Evolutionary conservation across 495 filamentous ascomycete genomes (phyloP), one percentile per base, ranked within the genome.

Genomic region (Trichoderma erinaceum): DNA sequence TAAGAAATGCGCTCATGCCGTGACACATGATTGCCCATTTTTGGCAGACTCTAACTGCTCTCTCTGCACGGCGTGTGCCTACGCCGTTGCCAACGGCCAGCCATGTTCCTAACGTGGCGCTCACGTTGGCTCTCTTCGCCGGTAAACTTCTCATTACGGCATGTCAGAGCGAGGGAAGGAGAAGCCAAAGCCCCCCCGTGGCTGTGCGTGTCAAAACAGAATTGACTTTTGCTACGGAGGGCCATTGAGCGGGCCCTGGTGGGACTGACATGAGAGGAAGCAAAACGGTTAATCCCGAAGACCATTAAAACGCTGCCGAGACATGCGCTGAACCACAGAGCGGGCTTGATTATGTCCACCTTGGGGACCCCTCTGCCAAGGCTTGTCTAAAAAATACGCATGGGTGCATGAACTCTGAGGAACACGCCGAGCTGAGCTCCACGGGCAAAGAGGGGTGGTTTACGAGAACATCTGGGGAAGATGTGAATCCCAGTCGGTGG

Each of bases 1-100:
- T 35, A 61, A 61, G 56, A 61, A 61, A 32, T 61, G 56, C 56
- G 56, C 56, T 61, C 56, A 61, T 21, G 56, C 56, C 25, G 56
- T 61, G 56, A 61, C 56, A 23, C 56, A 61, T 25, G 56, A 32
- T 25, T 61, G 56, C 16, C 56, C 56, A 10, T 61, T 29, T 32
- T 23, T 61, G 7, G 25, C 25, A 15, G 56, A 61, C 25, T 61
- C 56, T 25, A 61, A 61, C 25, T 13, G 25, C 25, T 12, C 56
- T 3, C 56, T 61, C 27, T 61, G 56, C 13, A 35, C 56, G 8
- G 56, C 56, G 16, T 61, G 56, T 25, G 56, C 56, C 56, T 61
- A 61, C 56, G 56, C 56, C 1, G 56, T 32, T 32, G 56, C 56
- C 11, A 12, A 61, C n/a, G 56, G 56, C 25, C 56, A 61, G 56